A percentile compares a stretch with the other conserved stretches of the same genome.
These are phyloP conservation scores for Polyporus tsugae DNA, from an alignment of 1,284 basidiomycete species.

Conservation along the genomic window DNA sequence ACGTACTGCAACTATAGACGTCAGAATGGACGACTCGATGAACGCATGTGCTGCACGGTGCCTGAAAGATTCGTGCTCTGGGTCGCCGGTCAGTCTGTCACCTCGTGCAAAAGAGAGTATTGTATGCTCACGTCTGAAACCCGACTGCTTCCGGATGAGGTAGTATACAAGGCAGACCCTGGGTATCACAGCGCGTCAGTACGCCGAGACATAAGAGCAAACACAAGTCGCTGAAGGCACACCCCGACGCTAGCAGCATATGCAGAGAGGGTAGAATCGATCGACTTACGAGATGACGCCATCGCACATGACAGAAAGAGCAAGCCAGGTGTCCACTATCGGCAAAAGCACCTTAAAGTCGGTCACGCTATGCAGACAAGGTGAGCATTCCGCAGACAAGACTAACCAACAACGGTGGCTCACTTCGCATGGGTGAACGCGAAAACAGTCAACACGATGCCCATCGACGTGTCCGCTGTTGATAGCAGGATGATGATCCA, in stretches of 20 bases:
- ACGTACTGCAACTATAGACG: slow-evolving; percentile 37
- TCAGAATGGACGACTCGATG: slow-evolving; percentile 42
- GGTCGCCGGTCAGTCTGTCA: neutral
- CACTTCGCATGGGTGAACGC: slow-evolving; percentile 33
- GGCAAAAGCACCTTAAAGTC: slow-evolving; percentile 30
- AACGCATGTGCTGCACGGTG: slow-evolving; percentile 38
- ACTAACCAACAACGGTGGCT: neutral
- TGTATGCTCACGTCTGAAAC: slow-evolving; percentile 19
- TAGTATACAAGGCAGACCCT: slow-evolving; percentile 17
- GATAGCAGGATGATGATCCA: slow-evolving; percentile 36
- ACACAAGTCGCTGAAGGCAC: neutral
- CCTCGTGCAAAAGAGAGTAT: neutral
- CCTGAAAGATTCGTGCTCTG: slow-evolving; percentile 41
- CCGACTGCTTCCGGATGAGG: slow-evolving; percentile 10
- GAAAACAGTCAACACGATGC: slow-evolving; percentile 24
- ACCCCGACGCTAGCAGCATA: neutral
- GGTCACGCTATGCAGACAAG: slow-evolving; percentile 18
- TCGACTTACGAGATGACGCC: slow-evolving; percentile 30
- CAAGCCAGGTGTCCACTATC: slow-evolving; percentile 34
- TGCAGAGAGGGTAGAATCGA: neutral
- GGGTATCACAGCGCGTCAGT: neutral
- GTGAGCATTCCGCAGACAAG: neutral
- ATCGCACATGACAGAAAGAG: slow-evolving; percentile 28
- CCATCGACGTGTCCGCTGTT: slow-evolving; percentile 36
- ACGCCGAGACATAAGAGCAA: neutral